Base-by-base conservation (phyloP, 805 yeast species). In the Suhomyces emberorum region DNA sequence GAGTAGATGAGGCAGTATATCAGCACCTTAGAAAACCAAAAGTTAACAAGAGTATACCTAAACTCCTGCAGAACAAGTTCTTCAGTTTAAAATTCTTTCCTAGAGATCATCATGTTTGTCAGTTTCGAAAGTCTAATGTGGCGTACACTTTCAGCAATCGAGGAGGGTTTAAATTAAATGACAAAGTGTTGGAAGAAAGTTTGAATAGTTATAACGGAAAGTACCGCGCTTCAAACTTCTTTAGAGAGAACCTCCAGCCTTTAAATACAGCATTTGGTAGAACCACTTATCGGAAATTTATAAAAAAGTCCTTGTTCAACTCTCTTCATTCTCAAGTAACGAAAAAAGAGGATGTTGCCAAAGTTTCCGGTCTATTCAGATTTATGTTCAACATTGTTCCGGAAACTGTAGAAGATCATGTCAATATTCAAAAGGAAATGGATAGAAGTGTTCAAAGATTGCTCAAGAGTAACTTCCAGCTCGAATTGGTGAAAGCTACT, bases 71-170 rank as follows among this genome's bases (percentile, higher is more conserved):
- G 17, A 50, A 44, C 44, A 34, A 41, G 18, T 61, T 48, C 43
- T 48, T 66, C 41, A 34, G 37, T 9, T 34, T 63, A 4, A 52
- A 45, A 34, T 66, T 61, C 37, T 48, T 57, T 9, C 70, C 71
- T 4, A 41, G 39, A 4, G 29, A 31, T 28, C 70, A 64, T 44
- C 44, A 44, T 29, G 29, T 61, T 4, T 44, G 59, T 10, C n/a
- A 32, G 28, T 51, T 48, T 28, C 51, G 72, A 26, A 67, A 67
- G 42, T 65, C 72, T 8, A 63, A 57, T 34, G 47, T 68, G 23
- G 65, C 72, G 9, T 57, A 59, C 34, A 57, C 59, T 3, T 59
- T 61, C 44, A 52, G 60, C 28, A 57, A 61, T 37, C 43, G 34
- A n/a, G 54, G 57, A 3, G 52, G 61, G 3, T 52, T 38, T 26